Conservation (phyloP, 2,329 filamentous ascomycete species). For the Sporothrix curviconia region DNA sequence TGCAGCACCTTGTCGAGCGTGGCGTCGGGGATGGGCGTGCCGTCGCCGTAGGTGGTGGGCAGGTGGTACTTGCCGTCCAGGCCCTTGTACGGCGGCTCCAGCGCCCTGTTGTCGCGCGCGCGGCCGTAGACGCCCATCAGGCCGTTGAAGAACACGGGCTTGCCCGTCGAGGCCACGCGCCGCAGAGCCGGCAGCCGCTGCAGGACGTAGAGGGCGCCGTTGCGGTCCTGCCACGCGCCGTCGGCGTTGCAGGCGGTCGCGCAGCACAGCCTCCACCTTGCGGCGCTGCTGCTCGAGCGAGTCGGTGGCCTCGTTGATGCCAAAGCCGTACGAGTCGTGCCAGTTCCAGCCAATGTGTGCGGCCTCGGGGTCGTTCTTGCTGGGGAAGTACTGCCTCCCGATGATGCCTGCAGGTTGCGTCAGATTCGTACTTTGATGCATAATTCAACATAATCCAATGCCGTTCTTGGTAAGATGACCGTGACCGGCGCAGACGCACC, state of each 20-base stretch:
- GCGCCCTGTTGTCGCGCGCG: slow-evolving; percentile 4
- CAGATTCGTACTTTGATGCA: too few species aligned
- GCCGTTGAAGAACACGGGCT: slow-evolving; percentile 12
- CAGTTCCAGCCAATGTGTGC: slow-evolving; percentile 18
- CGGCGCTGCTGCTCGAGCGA: slow-evolving; percentile 4
- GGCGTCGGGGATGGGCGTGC: slow-evolving; percentile 7
- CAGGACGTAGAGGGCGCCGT: slow-evolving; percentile 15
- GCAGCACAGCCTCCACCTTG: slow-evolving; percentile 15
- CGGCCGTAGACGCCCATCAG: slow-evolving; percentile 16
- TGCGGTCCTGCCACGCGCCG: slow-evolving; percentile 17
- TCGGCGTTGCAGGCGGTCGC: slow-evolving; percentile 6
- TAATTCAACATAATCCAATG: too few species aligned
- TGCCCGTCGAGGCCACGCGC: slow-evolving; percentile 10
- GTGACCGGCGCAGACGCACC: neutral
- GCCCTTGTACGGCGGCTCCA: slow-evolving; percentile 10
- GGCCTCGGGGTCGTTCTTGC: slow-evolving; percentile 16
- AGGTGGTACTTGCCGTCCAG: slow-evolving; percentile 11
- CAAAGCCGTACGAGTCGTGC: slow-evolving; percentile 17
- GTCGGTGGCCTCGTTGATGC: slow-evolving; percentile 10
- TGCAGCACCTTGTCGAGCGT: slow-evolving; percentile 12
- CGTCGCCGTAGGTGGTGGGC: slow-evolving; percentile 16
- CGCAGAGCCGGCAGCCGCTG: slow-evolving; percentile 15
- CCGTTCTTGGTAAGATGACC: too few species aligned
- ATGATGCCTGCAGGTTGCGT: slow-evolving; percentile 4
- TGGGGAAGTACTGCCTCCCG: slow-evolving; percentile 16